A percentile compares a stretch with the other conserved stretches of the same genome.
phyloP scores from a whole-genome alignment of 768 basidiomycete genomes.

The Lentinula raphanica region DNA sequence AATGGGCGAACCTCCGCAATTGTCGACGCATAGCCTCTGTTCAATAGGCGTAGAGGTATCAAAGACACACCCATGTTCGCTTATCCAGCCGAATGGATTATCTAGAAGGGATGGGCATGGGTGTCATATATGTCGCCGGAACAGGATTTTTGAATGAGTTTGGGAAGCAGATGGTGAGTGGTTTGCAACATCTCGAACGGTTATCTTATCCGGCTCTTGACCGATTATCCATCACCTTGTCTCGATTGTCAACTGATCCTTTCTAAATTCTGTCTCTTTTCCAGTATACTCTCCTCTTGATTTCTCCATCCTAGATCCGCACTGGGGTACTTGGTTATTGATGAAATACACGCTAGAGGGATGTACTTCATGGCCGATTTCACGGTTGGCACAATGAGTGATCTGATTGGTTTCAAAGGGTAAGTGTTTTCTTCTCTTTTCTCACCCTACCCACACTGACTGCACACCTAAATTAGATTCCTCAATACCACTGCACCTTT shows the following conservation, averaged over 20 bases:
- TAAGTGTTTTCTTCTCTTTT: slow-evolving; percentile 27
- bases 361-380: slow-evolving; percentile 96
- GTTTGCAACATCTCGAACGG: no score
- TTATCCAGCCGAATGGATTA: no score
- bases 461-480: no score
- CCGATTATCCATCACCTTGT: no score
- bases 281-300: slow-evolving; percentile 91
- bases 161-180: slow-evolving; percentile 93
- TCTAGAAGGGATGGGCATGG: slow-evolving; percentile 82
- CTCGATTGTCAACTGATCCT: no score
- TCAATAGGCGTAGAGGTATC: no score
- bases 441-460: no score
- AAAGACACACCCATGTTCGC: no score
- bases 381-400: no score
- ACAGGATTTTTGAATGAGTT: slow-evolving; percentile 92
- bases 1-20: no score
- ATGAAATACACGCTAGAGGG: slow-evolving; percentile 69
- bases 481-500: slow-evolving; percentile 82
- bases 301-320: slow-evolving; percentile 85
- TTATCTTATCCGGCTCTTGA: no score
- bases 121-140: slow-evolving; percentile 84
- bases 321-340: slow-evolving; percentile 85
- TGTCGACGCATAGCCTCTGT: no score
- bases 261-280: slow-evolving; percentile 7
- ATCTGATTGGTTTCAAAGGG: slow-evolving; percentile 84